Evolutionary conservation across 331 rosid genomes (phyloP).

Genomic region (Acacia pycnantha): DNA sequence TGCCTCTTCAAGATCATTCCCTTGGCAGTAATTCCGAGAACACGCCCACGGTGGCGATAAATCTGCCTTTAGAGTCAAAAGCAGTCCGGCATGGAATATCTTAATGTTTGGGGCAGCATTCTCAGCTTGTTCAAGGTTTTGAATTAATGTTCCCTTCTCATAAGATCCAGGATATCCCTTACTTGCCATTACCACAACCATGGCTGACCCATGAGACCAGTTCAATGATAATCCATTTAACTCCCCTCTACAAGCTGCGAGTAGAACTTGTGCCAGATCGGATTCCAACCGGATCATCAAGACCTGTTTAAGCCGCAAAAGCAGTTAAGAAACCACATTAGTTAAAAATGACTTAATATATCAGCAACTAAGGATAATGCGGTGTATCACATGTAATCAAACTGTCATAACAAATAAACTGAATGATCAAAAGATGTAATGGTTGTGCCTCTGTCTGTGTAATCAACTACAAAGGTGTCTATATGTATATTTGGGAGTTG

Average conservation of each 20-base stretch:
- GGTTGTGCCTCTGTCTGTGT: not conserved
- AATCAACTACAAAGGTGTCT: not conserved
- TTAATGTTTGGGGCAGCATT: conserved; percentile 61
- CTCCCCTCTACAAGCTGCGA: conserved; percentile 91
- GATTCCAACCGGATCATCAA: conserved; percentile 91
- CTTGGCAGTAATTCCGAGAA: conserved; percentile 87
- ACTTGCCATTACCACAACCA: conserved; percentile 99
- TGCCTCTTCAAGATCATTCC: conserved; percentile 82
- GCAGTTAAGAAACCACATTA: not conserved
- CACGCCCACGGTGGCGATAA: conserved; percentile 80
- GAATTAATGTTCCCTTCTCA: conserved; percentile 80
- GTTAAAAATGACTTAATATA: conserved; percentile 16
- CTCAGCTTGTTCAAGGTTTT: conserved; percentile 80
- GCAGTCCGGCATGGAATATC: conserved; percentile 95
- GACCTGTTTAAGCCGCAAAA: conserved; percentile 47
- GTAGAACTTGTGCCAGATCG: conserved; percentile 84
- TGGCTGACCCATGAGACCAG: conserved; percentile 91
- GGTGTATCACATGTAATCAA: not conserved
- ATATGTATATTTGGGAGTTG: not conserved
- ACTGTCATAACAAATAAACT: not conserved
- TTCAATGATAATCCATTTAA: conserved; percentile 65
- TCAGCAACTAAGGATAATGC: not conserved
- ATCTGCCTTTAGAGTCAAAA: conserved; percentile 61
- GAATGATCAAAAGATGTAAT: not conserved
- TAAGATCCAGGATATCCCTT: conserved; percentile 85